Percentiles rank a stretch among this genome's conserved stretches.
Evolutionary conservation across 306 rosid genomes (phyloP).

Genomic region (Prunus salicina): DNA sequence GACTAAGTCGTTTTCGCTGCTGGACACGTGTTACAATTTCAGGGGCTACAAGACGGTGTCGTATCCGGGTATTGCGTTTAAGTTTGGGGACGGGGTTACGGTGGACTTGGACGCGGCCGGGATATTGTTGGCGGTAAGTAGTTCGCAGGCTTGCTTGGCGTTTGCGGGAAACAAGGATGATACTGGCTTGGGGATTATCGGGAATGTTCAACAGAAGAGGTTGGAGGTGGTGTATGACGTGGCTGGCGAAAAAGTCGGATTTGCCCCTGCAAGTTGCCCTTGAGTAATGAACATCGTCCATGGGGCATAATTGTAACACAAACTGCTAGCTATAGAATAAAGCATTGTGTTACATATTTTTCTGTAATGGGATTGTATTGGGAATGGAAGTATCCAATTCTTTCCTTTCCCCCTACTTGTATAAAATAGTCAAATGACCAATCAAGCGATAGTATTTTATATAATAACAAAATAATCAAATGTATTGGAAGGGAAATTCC

Average conservation of each 20-base stretch:
- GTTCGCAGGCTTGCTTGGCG: conserved; percentile 52
- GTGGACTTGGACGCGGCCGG: conserved; percentile 5
- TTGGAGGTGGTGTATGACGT: conserved; percentile 63
- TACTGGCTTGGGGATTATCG: conserved; percentile 37
- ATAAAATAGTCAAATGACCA: too few species aligned
- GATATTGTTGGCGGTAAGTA: background rate
- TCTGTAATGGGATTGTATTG: too few species aligned
- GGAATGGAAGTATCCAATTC: too few species aligned
- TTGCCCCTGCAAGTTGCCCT: conserved; percentile 47
- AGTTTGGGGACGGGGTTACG: background rate
- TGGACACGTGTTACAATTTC: too few species aligned
- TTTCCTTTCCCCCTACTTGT: too few species aligned
- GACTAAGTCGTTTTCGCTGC: too few species aligned
- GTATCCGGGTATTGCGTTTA: conserved; percentile 15
- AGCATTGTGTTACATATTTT: too few species aligned
- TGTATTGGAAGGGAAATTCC: too few species aligned
- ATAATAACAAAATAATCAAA: too few species aligned
- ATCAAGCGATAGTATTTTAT: too few species aligned
- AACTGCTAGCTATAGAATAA: too few species aligned
- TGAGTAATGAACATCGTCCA: background rate
- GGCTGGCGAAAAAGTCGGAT: conserved; percentile 56
- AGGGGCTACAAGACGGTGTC: background rate
- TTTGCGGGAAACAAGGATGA: conserved; percentile 43
- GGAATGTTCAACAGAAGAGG: conserved; percentile 67
- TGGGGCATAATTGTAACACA: too few species aligned